Base-by-base conservation (phyloP, 441 rosid genomes). In the Euphorbia schlechtendalii region DNA sequence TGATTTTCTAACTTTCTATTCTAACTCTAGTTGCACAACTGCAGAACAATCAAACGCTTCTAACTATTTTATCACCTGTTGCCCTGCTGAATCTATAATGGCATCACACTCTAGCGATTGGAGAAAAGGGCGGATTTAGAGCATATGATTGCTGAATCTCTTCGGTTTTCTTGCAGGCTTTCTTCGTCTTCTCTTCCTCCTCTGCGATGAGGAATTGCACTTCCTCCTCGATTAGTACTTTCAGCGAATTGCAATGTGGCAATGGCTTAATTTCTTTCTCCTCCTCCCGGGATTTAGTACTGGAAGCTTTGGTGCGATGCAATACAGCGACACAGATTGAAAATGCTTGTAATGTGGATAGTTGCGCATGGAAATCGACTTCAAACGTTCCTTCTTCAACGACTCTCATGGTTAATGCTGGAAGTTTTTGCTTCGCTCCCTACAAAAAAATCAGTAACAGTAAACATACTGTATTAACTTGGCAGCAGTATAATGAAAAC, bases 111-210 rank as follows among this genome's bases (percentile, higher is more conserved):
- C 99, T 77, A 58, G 96, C 78, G 21, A 91, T 86, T 0, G 98
- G 97, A 48, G 96, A 89, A 80, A 95, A 85, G 0, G 99, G 97
- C 30, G 99, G 98, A 72, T 86, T 81, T 13, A 87, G 78, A 65
- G 77, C 72, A 61, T 83, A 95, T 13, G 96, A 77, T 30, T 80
- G 81, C 46, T 87, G 81, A 52, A 70, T 70, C 22, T 70, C 86
- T 71, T 80, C 80, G 25, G 61, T 64, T 28, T 46, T 84, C 68
- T 69, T 83, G 34, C 69, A 67, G 48, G 57, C 67, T 65, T 73
- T 84, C 74, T 65, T 81, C 45, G 75, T 82, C 73, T 63, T 77
- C 49, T 76, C 77, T 65, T 81, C 85, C 63, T 86, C 94, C 74
- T 87, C 84, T 0, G 88, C 88, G n/a, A 89, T 77, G 41, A 87